Base-by-base conservation (phyloP, 805 yeast species). In the Cyberlindnera americana region DNA sequence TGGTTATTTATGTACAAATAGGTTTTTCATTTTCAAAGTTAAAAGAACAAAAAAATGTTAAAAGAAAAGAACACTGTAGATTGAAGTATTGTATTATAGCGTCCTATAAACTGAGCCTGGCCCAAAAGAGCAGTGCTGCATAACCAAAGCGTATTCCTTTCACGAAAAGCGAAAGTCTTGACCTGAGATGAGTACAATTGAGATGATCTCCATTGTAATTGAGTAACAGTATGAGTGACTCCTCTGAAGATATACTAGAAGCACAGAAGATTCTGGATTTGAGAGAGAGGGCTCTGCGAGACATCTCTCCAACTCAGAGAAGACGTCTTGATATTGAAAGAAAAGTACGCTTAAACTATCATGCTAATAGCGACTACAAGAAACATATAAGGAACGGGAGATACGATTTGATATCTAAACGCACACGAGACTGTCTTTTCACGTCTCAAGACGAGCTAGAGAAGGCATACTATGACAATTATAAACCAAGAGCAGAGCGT, bases 351-450 rank as follows among this genome's bases (percentile, higher is more conserved):
- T 28, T 31, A 15, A 43, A 38, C 12, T 53, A 53, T 34, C 25
- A 35, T 2, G 42, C 30, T 12, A 49, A 54, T 18, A 42, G 50
- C 15, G 41, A 48, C 16, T 51, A 56, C 38, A 50, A 45, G 32
- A 53, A 49, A 34, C 40, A 45, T 21, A 19, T 51, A 3, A 43
- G 46, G 31, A 43, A 42, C 27, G 62, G 62, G 3, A 48, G 62
- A 41, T 16, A 46, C 3, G 62, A 58, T 32, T 34, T 49, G 28
- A 50, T 58, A 8, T 49, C 52, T 13, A 19, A 37, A 25, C 47
- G 36, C 13, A 38, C 42, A n/a, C 37, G 52, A 27, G 37, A 29
- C 12, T 33, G 25, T 11, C 24, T 40, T 19, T 55, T 49, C 43
- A 46, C 52, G 9, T 44, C 45, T 2, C 33, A 40, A 12, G 38